Base-by-base conservation (phyloP, 495 filamentous ascomycete species). In the Tirmania nivea region DNA sequence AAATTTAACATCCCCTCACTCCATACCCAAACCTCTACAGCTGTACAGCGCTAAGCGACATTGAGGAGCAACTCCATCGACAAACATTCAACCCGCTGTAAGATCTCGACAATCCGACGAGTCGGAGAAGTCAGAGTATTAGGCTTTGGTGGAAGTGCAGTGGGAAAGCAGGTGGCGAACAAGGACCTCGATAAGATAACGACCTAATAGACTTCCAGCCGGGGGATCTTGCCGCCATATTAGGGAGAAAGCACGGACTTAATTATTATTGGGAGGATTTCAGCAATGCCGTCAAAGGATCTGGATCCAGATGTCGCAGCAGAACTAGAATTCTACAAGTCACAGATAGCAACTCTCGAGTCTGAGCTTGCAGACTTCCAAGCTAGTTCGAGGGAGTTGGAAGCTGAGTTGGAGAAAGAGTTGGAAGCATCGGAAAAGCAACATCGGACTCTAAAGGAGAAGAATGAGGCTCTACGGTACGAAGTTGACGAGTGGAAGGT, bases 401-500 rank as follows among this genome's bases (percentile, higher is more conserved):
- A 97, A 66, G 77, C 83, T 42, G 92, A 96, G 67, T 73, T 97
- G 49, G 90, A 97, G 69, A 90, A 87, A 73, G 90, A 97, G 65
- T 76, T 96, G 49, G 92, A 97, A 66, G 83, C 84, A 19, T 86
- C 87, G 39, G 90, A 97, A 73, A 89, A 90, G 70, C 76, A 84
- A 60, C 90, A 97, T 66, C 75, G 86, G 54, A 73, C 77, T 54
- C 68, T 96, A 60, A 77, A 86, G 64, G 81, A 89, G 65, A 94
- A 90, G 69, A 79, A 83, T 2, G 90, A 96, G 62, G 72, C 69
- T 25, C 65, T 94, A 60, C 76, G 75, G 53, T 95, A 85, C 62
- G 86, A 95, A 63, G 87, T 89, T 0, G 88, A 94, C 17, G 90
- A 97, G 68, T 97, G 90, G 90, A 95, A 97, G 78, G 88, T 94